Evolutionary conservation across 78 protist species (phyloP).

Genomic region (Cavenderia fasciculata): DNA sequence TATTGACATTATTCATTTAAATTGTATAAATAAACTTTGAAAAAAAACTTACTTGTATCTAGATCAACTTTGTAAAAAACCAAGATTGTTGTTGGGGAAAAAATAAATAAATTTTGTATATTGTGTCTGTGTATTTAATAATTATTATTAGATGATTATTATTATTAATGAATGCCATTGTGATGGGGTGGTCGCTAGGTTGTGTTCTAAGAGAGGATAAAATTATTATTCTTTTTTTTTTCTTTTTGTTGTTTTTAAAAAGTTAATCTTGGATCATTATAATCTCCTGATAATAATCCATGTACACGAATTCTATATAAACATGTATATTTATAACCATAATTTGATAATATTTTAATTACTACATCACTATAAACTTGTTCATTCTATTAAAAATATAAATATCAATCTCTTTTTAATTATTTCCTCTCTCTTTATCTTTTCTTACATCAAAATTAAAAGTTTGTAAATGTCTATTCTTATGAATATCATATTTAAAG

Average conservation of each 20-base stretch:
- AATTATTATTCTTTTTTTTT: background rate
- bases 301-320: slow-evolving; percentile 56
- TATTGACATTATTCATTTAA: too few species aligned
- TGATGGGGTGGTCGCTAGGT: too few species aligned
- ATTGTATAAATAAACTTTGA: too few species aligned
- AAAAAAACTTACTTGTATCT: too few species aligned
- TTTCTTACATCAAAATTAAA: slow-evolving; percentile 8
- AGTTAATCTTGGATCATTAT: background rate
- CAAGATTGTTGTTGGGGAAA: too few species aligned
- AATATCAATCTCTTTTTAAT: background rate
- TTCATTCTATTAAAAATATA: background rate
- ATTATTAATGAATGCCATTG: too few species aligned
- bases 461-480: slow-evolving; percentile 38
- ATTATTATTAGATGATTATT: too few species aligned
- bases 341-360: slow-evolving; percentile 7
- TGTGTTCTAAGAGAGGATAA: too few species aligned
- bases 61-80: too few species aligned
- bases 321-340: slow-evolving; percentile 50
- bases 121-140: too few species aligned
- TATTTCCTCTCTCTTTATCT: background rate
- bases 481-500: background rate
- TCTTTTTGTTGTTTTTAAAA: background rate
- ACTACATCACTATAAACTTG: slow-evolving; percentile 20
- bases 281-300: background rate
- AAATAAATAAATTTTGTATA: too few species aligned